Percentiles rank a stretch among this genome's conserved stretches.
These are phyloP conservation scores for Fusarium xylarioides DNA, from an alignment of 2,329 filamentous ascomycete genomes.

Conservation along the genomic window DNA sequence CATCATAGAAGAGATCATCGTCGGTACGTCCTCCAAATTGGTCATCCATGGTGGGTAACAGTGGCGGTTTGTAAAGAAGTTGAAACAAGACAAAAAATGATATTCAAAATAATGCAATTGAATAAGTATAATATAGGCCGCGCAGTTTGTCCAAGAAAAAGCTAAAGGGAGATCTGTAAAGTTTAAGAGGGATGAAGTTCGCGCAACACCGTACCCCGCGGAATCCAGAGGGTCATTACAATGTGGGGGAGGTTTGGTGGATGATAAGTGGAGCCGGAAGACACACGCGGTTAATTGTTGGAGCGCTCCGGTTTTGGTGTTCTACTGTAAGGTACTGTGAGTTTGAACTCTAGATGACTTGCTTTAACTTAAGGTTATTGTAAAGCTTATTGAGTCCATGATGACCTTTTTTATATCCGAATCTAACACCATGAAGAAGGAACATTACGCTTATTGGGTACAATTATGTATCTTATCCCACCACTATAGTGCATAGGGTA, in stretches of 20 bases:
- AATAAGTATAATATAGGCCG: not conserved
- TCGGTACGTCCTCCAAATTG: constrained; percentile 69
- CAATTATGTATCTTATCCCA: not conserved
- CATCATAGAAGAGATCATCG: constrained; percentile 70
- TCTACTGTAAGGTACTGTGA: not conserved
- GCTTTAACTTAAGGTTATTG: not conserved
- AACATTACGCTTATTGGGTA: too few species aligned
- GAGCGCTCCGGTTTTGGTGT: not conserved
- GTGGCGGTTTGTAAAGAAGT: not conserved
- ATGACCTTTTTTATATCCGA: not conserved
- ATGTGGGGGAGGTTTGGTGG: constrained; percentile 6
- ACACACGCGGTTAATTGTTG: not conserved
- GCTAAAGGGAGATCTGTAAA: not conserved
- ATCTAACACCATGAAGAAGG: not conserved
- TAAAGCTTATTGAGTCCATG: not conserved
- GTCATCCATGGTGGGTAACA: constrained; percentile 60
- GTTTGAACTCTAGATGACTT: not conserved
- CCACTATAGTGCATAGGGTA: not conserved
- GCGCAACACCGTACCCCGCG: constrained; percentile 31
- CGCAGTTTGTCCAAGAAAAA: not conserved
- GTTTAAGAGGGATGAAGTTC: constrained; percentile 1
- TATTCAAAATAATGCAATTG: not conserved
- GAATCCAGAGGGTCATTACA: constrained; percentile 3
- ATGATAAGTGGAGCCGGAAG: constrained; percentile 4
- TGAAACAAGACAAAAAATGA: not conserved